Evolutionary conservation across 2,329 filamentous ascomycete genomes (phyloP).

Genomic region (Tolypocladium album): DNA sequence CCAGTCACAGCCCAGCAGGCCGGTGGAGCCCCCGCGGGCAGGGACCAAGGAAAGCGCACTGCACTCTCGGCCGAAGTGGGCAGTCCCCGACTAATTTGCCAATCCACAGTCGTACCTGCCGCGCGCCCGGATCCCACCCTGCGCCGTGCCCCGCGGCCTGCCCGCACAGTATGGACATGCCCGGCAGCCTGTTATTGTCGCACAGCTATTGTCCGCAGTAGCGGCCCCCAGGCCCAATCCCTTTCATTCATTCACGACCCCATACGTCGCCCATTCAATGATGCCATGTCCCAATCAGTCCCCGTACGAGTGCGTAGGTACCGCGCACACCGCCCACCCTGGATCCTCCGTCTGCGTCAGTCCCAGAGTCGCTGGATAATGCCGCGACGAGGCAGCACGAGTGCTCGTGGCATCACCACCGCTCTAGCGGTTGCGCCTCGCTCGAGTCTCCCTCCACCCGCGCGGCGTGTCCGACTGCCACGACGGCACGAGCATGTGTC

Average conservation of each 20-base stretch:
- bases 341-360: background rate
- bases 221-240: background rate
- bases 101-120: background rate
- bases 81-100: background rate
- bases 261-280: background rate
- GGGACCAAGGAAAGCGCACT: background rate
- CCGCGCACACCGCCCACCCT: background rate
- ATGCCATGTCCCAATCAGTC: background rate
- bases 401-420: too few species aligned
- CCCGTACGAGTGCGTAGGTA: background rate
- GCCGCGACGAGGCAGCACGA: background rate
- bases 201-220: conserved; percentile 1
- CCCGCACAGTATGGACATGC: background rate
- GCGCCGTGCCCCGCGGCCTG: background rate
- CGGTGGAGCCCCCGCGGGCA: background rate
- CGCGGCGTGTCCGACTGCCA: background rate
- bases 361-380: background rate
- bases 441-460: background rate
- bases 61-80: background rate
- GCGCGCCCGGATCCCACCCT: background rate
- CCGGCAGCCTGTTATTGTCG: background rate
- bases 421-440: background rate
- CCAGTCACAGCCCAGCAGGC: background rate
- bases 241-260: background rate
- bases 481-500: background rate